Conservation (phyloP, 1,139 yeast genomes). For the Lodderomyces jiufengensis region DNA sequence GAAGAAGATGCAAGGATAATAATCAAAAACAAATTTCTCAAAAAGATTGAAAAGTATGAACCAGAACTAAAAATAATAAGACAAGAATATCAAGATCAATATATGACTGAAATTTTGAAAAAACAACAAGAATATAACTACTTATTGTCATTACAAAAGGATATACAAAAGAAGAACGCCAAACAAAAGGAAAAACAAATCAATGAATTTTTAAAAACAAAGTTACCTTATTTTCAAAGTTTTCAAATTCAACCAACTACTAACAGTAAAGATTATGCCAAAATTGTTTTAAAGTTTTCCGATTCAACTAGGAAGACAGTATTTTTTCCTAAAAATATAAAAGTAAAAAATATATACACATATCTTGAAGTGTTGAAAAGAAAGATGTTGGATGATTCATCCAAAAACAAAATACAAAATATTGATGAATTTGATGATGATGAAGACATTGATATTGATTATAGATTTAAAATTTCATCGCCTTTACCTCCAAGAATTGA, state of each 20-base stretch:
- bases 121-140: slow-evolving; percentile 79
- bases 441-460: slow-evolving; percentile 23
- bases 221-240: slow-evolving; percentile 41
- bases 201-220: slow-evolving; percentile 40
- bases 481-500: slow-evolving; percentile 39
- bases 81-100: slow-evolving; percentile 59
- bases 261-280: slow-evolving; percentile 30
- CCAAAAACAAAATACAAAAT: no score
- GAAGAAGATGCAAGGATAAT: slow-evolving; percentile 10
- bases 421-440: slow-evolving; percentile 8
- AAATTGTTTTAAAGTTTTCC: slow-evolving; percentile 57
- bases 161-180: slow-evolving; percentile 34
- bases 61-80: slow-evolving; percentile 59
- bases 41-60: slow-evolving; percentile 51
- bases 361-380: slow-evolving; percentile 42
- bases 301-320: slow-evolving; percentile 49
- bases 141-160: slow-evolving; percentile 61
- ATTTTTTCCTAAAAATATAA: slow-evolving; percentile 42
- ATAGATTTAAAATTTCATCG: slow-evolving; percentile 31
- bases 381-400: slow-evolving; percentile 19
- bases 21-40: slow-evolving; percentile 38
- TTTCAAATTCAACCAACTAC: slow-evolving; percentile 4
- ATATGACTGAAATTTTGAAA: slow-evolving; percentile 56
- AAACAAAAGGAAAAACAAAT: slow-evolving; percentile 18
- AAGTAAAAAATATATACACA: slow-evolving; percentile 56